A percentile compares a stretch with the other conserved stretches of the same genome.
Evolutionary conservation across 306 rosid species (phyloP).

Genomic region (Vigna unguiculata): DNA sequence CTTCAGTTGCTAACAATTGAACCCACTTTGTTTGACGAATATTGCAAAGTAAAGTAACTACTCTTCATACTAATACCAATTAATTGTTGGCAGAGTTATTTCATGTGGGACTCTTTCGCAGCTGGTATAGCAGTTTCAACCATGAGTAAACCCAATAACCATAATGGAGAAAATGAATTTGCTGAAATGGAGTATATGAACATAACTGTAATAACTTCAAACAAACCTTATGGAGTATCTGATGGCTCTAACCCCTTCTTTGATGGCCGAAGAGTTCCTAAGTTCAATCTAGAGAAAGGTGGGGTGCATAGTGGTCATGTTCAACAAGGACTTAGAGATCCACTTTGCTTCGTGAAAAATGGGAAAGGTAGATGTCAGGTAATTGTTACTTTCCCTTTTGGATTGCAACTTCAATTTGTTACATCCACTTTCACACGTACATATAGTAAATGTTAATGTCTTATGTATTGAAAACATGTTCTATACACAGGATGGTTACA

Average conservation of each 20-base stretch:
- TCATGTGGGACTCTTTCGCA: conserved; percentile 92
- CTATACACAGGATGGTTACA: conserved; percentile 78
- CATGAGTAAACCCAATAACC: conserved; percentile 66
- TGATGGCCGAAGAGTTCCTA: conserved; percentile 62
- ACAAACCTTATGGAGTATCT: conserved; percentile 77
- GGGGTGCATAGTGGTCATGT: conserved; percentile 94
- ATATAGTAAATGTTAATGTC: conserved; percentile 18
- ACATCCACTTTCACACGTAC: neutral
- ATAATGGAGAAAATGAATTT: conserved; percentile 76
- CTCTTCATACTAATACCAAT: conserved; percentile 6
- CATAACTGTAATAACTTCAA: conserved; percentile 86
- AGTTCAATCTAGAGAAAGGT: conserved; percentile 63
- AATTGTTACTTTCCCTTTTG: conserved; percentile 15
- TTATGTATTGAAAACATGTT: conserved; percentile 38
- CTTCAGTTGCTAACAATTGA: neutral
- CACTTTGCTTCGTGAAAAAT: conserved; percentile 72
- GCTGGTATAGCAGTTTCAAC: conserved; percentile 83
- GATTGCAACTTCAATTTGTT: conserved; percentile 15
- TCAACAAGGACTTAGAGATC: conserved; percentile 79
- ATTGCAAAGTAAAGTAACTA: conserved; percentile 11
- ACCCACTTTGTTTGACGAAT: conserved; percentile 28
- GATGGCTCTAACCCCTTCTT: conserved; percentile 92
- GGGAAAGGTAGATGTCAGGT: conserved; percentile 92
- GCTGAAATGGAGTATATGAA: conserved; percentile 88
- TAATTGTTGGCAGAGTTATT: conserved; percentile 69